Base-by-base conservation (phyloP, 2,329 filamentous ascomycete genomes). In the Coniochaeta pulveracea region DNA sequence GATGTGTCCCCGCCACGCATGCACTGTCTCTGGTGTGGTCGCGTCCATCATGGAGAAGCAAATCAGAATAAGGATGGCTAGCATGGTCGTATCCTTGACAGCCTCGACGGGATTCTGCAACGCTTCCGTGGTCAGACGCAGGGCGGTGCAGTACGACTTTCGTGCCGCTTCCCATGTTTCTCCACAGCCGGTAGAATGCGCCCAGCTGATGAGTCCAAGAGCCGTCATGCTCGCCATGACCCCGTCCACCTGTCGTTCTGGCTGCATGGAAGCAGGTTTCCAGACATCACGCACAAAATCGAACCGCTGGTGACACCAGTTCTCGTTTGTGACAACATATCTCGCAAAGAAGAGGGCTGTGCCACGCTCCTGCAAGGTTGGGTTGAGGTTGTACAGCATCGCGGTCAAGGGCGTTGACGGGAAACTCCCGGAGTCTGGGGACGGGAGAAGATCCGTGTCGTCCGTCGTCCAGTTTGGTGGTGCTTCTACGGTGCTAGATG, bases 11-110 rank as follows among this genome's bases (percentile, higher is more conserved):
- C 66, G 60, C 62, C 68, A 73, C 9, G 64, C 64, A 34, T 56
- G 50, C 41, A 70, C 54, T 0, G 65, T 69, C 34, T 60, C 56
- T 6, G 56, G 50, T 6, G 55, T 60, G 14, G 52, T 56, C 11
- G 66, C 66, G 9, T 64, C 62, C 38, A 72, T 56, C 42, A 65
- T 66, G 47, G 73, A 69, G 40, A 66, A 74, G 4, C 69, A 63
- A 26, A 66, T 62, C 5, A 74, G 55, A 28, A 74, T 63, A 29
- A 73, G 55, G 11, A 73, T 61, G 1, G 56, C 61, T 19, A 65
- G 61, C 58, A 74, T 63, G 1, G 69, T 73, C 26, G 57, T 64
- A 40, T 64, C 64, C 42, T 62, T 65, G 44, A 58, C 46, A 8
- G 54, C 58, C 35, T 64, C 56, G 10, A 39, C 43, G 1, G 66